Evolutionary conservation across 2,329 filamentous ascomycete genomes (phyloP).

Genomic region (Verticillium isaacii): DNA sequence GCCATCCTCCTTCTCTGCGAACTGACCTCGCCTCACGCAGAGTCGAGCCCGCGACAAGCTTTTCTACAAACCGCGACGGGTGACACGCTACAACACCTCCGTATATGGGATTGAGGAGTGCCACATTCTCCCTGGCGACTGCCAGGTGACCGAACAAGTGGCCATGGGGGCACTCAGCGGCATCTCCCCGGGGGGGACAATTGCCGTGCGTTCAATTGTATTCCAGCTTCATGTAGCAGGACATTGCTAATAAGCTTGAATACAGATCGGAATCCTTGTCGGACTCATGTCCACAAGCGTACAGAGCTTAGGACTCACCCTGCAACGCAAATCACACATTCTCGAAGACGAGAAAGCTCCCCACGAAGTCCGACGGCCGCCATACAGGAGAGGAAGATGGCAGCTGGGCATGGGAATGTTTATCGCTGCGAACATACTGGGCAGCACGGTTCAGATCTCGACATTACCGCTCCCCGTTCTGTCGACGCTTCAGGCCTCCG

Average conservation of each 20-base stretch:
- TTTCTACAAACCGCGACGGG: not conserved
- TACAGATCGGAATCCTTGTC: conserved; percentile 83
- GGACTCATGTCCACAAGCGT: conserved; percentile 90
- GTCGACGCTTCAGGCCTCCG: conserved; percentile 91
- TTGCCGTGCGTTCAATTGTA: conserved; percentile 55
- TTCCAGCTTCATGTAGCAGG: not conserved
- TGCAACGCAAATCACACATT: conserved; percentile 97
- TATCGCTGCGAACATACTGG: conserved; percentile 86
- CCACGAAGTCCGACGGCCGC: conserved; percentile 74
- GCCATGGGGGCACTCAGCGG: conserved; percentile 70
- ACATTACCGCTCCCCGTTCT: conserved; percentile 90
- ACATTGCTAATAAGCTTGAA: conserved; percentile 13
- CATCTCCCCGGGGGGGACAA: conserved; percentile 72
- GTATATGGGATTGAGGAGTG: conserved; percentile 2
- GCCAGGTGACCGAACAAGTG: conserved; percentile 43
- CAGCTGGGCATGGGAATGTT: conserved; percentile 98
- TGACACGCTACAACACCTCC: not conserved
- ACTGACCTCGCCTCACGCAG: not conserved
- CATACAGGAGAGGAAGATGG: conserved; percentile 88
- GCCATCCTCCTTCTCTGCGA: not conserved
- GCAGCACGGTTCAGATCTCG: conserved; percentile 95
- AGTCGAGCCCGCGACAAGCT: not conserved
- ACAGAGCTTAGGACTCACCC: conserved; percentile 88
- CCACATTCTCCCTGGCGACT: conserved; percentile 13
- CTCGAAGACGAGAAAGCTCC: conserved; percentile 90